Percentiles rank a stretch among this genome's conserved stretches.
Conservation (phyloP, 164 flowering plant genomes). For the Magnolia changhungtana region DNA sequence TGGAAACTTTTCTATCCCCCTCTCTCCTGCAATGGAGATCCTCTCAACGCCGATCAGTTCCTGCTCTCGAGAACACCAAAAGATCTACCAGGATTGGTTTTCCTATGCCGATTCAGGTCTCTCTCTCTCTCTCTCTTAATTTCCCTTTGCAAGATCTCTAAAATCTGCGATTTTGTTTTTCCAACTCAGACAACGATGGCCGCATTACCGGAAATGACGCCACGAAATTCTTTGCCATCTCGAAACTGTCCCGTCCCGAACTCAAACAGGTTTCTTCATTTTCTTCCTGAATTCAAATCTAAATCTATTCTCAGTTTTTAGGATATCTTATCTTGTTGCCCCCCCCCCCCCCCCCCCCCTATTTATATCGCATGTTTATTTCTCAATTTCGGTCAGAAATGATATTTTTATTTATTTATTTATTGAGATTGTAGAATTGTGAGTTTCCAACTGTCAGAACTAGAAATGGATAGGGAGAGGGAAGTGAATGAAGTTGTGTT, state of each 20-base stretch:
- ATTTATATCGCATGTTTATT: too few relatives aligned
- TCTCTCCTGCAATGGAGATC: constrained; percentile 55
- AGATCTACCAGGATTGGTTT: constrained; percentile 87
- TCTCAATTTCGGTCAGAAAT: neutral
- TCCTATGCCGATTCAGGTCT: constrained; percentile 77
- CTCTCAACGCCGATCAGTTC: constrained; percentile 44
- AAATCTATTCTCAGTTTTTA: neutral
- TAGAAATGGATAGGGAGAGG: too few relatives aligned
- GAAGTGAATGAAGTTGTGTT: too few relatives aligned
- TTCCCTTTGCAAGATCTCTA: neutral
- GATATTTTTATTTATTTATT: too few relatives aligned
- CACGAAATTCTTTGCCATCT: constrained; percentile 75
- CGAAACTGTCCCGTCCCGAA: constrained; percentile 71
- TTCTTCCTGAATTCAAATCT: neutral
- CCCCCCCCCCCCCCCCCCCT: too few relatives aligned
- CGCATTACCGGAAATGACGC: constrained; percentile 85
- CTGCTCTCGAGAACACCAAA: constrained; percentile 82
- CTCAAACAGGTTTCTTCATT: constrained; percentile 69
- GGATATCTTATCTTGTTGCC: too few relatives aligned
- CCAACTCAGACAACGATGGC: constrained; percentile 70
- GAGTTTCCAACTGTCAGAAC: too few relatives aligned
- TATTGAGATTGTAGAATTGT: too few relatives aligned
- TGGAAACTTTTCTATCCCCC: too few relatives aligned
- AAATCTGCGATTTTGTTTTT: neutral
- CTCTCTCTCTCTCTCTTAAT: neutral